Conservation (phyloP, 371 early-diverging fungal genomes). For the Circinella minor region DNA sequence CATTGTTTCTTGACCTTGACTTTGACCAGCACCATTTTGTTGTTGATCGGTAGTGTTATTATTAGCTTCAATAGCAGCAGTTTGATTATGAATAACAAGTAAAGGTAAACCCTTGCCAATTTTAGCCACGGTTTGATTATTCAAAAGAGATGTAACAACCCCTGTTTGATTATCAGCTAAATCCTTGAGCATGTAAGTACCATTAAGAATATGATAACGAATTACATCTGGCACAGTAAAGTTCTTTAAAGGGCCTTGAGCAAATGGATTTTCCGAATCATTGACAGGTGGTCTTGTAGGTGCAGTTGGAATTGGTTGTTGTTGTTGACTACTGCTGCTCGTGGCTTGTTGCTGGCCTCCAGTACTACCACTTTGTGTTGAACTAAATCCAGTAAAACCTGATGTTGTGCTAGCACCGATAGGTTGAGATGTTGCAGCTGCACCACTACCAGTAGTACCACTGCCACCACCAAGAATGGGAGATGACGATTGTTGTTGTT, state of each 20-base stretch:
- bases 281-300: neutral
- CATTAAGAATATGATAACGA: constrained; percentile 39
- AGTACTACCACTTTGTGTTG: no score
- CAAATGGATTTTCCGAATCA: constrained; percentile 14
- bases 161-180: constrained; percentile 17
- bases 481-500: neutral
- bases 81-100: constrained; percentile 25
- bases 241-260: constrained; percentile 15
- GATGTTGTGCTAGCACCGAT: no score
- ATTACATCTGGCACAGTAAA: constrained; percentile 33
- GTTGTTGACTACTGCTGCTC: neutral
- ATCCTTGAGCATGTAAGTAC: constrained; percentile 24
- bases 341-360: no score
- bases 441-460: neutral
- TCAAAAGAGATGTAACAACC: constrained; percentile 31
- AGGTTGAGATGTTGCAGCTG: neutral
- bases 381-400: no score
- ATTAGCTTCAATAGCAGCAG: neutral
- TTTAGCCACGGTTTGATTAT: constrained; percentile 27
- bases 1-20: neutral
- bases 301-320: neutral
- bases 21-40: neutral
- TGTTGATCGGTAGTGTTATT: constrained; percentile 4
- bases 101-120: constrained; percentile 28
- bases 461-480: neutral